Base-by-base conservation (phyloP, 2,329 filamentous ascomycete genomes). In the Fusarium secorum region DNA sequence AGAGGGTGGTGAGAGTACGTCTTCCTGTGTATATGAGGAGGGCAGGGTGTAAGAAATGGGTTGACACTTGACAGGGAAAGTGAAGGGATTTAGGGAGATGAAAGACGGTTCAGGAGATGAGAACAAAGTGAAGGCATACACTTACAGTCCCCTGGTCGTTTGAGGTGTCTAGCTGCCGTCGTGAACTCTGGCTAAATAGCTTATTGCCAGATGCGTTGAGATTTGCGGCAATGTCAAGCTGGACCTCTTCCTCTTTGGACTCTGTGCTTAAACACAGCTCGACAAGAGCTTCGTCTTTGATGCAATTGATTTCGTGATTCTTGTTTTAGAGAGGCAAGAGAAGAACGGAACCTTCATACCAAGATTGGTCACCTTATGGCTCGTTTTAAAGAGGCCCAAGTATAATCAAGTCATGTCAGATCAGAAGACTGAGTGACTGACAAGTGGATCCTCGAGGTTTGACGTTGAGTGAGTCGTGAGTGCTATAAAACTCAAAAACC, bases 101-200 rank as follows among this genome's bases (percentile, higher is more conserved):
- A 38, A 66, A 39, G 44, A 41, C 30, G 41, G 42, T 63, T 24
- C 51, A 66, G 30, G 33, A 42, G 36, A 66, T 45, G 55, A 53
- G 60, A 58, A 58, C 51, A 51, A 53, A 68, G 42, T 42, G 55
- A 48, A 48, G 60, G 42, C 33, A 56, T 48, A 53, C 49, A 71
- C 68, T 71, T 56, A 65, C 63, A 60, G 32, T 45, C 72, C 64
- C 68, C 68, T 62, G 41, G 70, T 55, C 56, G 68, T 68, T 58
- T 45, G 45, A 70, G 52, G 44, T 39, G 35, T 70, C 55, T 28
- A 72, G 68, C 51, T 71, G 59, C 56, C 52, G 60, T 68, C 28
- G 26, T 66, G 46, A 57, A 66, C 65, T 56, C 30, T 63, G 68
- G 68, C 58, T 65, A 62, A 58, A 64, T 61, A 72, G 68, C 57